phyloP scores from a whole-genome alignment of 1,284 basidiomycete species.

The Cutaneotrichosporon curvatum region DNA sequence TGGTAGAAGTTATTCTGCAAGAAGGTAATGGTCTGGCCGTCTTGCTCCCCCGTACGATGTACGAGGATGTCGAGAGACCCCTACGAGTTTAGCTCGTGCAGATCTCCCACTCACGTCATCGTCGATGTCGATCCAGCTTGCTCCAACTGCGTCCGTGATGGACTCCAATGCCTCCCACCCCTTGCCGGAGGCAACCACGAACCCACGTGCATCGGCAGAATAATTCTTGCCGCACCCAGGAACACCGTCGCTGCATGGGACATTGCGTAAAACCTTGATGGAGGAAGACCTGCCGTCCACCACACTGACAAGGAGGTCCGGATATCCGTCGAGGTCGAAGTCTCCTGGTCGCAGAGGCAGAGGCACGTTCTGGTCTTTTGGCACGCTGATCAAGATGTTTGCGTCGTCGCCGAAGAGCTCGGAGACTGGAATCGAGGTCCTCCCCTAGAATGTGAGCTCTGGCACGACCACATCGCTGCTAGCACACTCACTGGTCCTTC shows the following conservation, averaged over 20 bases:
- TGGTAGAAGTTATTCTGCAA: conserved; percentile 98
- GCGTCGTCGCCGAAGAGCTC: conserved; percentile 52
- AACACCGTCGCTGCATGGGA: conserved; percentile 55
- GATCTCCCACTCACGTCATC: conserved; percentile 68
- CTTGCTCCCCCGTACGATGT: conserved; percentile 65
- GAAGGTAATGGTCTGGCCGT: conserved; percentile 56
- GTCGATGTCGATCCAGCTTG: conserved; percentile 84
- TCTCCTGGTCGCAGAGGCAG: conserved; percentile 79
- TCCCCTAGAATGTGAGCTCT: conserved; percentile 30
- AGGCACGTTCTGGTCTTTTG: conserved; percentile 56
- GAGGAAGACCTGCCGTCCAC: background rate
- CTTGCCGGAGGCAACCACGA: conserved; percentile 62
- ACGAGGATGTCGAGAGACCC: conserved; percentile 89
- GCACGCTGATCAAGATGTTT: conserved; percentile 57
- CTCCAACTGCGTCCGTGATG: conserved; percentile 70
- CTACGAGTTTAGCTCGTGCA: conserved; percentile 45
- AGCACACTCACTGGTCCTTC: conserved; percentile 56
- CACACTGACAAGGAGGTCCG: conserved; percentile 74
- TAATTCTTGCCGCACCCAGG: conserved; percentile 26
- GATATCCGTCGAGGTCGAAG: conserved; percentile 89
- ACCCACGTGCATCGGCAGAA: conserved; percentile 49
- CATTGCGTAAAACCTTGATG: conserved; percentile 65
- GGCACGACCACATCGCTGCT: too few species aligned
- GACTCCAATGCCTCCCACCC: conserved; percentile 54
- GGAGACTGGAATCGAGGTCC: conserved; percentile 62